Percentiles rank a stretch among this genome's conserved stretches.
These are phyloP conservation scores for Diospyros kaki DNA, from an alignment of 148 eudicot genomes.

Conservation along the genomic window DNA sequence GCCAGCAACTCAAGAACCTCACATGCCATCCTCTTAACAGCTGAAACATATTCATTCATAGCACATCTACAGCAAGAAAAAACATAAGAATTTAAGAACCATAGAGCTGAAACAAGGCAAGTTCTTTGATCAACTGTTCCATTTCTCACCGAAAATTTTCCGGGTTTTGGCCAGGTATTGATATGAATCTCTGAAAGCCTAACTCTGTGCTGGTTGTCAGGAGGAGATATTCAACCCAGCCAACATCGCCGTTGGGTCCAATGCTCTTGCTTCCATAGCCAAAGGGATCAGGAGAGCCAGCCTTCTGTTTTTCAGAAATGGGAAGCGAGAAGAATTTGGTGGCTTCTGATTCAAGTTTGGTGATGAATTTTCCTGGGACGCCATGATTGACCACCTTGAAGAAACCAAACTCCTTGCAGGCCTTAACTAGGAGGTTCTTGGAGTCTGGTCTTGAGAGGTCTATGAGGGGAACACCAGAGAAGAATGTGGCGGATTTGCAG, in stretches of 20 bases:
- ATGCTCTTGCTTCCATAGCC: slow-evolving; percentile 57
- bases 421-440: slow-evolving; percentile 35
- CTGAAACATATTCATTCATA: slow-evolving; percentile 33
- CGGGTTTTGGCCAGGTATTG: slow-evolving; percentile 25
- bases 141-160: slow-evolving; percentile 25
- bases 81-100: not conserved
- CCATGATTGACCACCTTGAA: slow-evolving; percentile 59
- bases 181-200: slow-evolving; percentile 15
- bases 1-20: slow-evolving; percentile 48
- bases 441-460: slow-evolving; percentile 54
- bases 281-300: slow-evolving; percentile 40
- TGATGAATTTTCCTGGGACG: slow-evolving; percentile 31
- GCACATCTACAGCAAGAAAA: slow-evolving; percentile 15
- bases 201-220: slow-evolving; percentile 25
- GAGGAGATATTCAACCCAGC: slow-evolving; percentile 58
- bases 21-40: slow-evolving; percentile 50
- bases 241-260: slow-evolving; percentile 50
- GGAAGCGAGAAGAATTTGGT: slow-evolving; percentile 44
- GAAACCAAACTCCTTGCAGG: slow-evolving; percentile 58
- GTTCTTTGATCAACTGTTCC: not conserved
- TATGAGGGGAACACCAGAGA: slow-evolving; percentile 31
- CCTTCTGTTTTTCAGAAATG: slow-evolving; percentile 27
- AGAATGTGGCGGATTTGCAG: slow-evolving; percentile 25
- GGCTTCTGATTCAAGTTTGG: slow-evolving; percentile 38
- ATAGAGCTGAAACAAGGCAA: not conserved